Base-by-base conservation (phyloP, 345 rosid genomes). In the Xanthoceras sorbifolium region DNA sequence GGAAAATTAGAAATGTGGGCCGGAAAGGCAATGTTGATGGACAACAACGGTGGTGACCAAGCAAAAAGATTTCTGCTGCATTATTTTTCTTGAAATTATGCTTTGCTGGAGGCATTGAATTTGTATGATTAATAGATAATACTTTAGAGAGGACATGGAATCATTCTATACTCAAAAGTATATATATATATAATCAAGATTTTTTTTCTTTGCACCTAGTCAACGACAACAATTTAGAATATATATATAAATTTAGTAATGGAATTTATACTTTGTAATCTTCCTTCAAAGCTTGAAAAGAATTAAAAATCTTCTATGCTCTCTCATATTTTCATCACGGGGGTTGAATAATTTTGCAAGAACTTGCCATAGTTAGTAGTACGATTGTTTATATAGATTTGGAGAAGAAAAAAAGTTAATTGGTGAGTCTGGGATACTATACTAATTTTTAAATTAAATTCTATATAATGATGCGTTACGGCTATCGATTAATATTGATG, bases 111-210 rank as follows among this genome's bases (percentile, higher is more conserved):
- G 59, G 52, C 32, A 69, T 50, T 31, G n/a, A 44, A 22, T 8
- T 52, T 12, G 20, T 11, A 14, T 48, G 54, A 48, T 1, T 17
- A 8, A 0, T 48, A 48, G 20, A 9, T 48, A 1, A 73, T 73
- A 73, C 28, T 42, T 42, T 48, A 48, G 42, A 44, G 68, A 61
- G 59, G 44, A 26, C 20, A 20, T 61, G 67, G 76, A 73, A 61
- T 40, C 28, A 44, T 61, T 73, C 76, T 36, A 18, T n/a, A 34
- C 46, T 72, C 67, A 72, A 59, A 36, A 23, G n/a, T n/a, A n/a
- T n/a, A n/a, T n/a, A n/a, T 1, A 4, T 52, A 52, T 6, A 40
- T 29, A 36, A 55, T 34, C 50, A 6, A 57, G 10, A 20, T 48
- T 67, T 14, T 52, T 46, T 31, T 59, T 32, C 50, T 71, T 55